These are phyloP conservation scores for Glebionis coronaria DNA, from an alignment of 129 eudicot genomes.

Conservation along the genomic window DNA sequence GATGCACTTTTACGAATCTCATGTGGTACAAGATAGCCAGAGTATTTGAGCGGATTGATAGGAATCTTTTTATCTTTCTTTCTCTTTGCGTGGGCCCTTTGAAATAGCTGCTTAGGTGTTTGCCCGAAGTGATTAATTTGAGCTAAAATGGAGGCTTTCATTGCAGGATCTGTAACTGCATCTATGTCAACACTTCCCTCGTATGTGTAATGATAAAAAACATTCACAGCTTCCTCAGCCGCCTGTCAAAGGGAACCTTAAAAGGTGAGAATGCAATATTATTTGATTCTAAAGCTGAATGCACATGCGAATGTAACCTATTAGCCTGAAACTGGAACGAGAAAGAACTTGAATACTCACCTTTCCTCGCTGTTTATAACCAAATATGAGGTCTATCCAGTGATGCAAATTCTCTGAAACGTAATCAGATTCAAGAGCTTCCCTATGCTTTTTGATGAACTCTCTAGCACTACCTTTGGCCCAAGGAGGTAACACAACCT, in stretches of 20 bases:
- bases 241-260: conserved; percentile 44
- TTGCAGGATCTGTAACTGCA: conserved; percentile 86
- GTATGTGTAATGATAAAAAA: conserved; percentile 91
- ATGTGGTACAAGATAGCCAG: conserved; percentile 63
- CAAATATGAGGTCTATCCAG: conserved; percentile 95
- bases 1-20: conserved; percentile 62
- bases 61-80: conserved; percentile 54
- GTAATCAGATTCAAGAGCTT: conserved; percentile 91
- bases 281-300: not conserved
- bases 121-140: conserved; percentile 98
- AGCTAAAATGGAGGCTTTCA: conserved; percentile 98
- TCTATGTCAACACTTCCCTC: conserved; percentile 97
- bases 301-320: not conserved
- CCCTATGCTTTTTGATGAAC: conserved; percentile 93
- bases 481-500: conserved; percentile 93
- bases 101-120: conserved; percentile 87
- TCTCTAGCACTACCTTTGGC: conserved; percentile 96
- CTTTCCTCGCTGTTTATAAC: conserved; percentile 86
- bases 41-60: conserved; percentile 69
- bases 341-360: conserved; percentile 30
- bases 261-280: not conserved
- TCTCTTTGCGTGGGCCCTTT: conserved; percentile 78
- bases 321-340: not conserved
- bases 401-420: conserved; percentile 89
- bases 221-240: conserved; percentile 94